A percentile compares a stretch with the other conserved stretches of the same genome.
These are phyloP conservation scores for Vitis hybrid DNA, from an alignment of 177 flowering plant genomes.

Conservation along the genomic window DNA sequence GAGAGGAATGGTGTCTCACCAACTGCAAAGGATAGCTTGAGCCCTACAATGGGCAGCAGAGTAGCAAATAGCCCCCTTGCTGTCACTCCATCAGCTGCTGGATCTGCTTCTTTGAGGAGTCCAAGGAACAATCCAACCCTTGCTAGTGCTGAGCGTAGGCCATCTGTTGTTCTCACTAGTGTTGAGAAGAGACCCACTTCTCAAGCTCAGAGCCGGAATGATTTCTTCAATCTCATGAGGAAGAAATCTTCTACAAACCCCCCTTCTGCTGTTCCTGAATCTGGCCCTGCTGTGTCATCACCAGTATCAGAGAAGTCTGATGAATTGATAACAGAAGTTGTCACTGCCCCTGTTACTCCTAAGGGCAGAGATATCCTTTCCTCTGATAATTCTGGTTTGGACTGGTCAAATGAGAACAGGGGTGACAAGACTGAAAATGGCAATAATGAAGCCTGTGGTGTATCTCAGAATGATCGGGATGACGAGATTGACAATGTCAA, in stretches of 20 bases:
- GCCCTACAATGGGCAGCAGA: slow-evolving; percentile 27
- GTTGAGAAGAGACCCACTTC: slow-evolving; percentile 21
- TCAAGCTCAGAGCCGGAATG: slow-evolving; percentile 31
- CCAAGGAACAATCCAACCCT: slow-evolving; percentile 7
- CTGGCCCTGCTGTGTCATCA: slow-evolving; percentile 9
- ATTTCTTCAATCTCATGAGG: slow-evolving; percentile 29
- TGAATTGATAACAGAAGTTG: background rate
- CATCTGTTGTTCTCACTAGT: background rate
- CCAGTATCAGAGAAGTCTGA: slow-evolving; percentile 8
- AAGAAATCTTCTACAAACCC: slow-evolving; percentile 16
- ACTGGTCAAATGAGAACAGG: slow-evolving; percentile 7
- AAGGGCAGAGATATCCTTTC: background rate
- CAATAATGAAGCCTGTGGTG: slow-evolving; percentile 2
- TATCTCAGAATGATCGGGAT: background rate
- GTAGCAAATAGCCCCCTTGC: slow-evolving; percentile 9
- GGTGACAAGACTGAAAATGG: background rate
- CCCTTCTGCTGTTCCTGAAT: slow-evolving; percentile 8
- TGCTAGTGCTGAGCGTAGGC: slow-evolving; percentile 14
- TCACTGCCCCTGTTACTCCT: slow-evolving; percentile 1
- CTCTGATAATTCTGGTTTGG: slow-evolving; percentile 3
- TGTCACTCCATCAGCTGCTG: slow-evolving; percentile 13
- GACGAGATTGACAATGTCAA: too few relatives aligned
- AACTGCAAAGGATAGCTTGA: slow-evolving; percentile 27
- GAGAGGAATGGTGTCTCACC: slow-evolving; percentile 29
- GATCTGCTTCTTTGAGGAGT: slow-evolving; percentile 16